phyloP scores from a whole-genome alignment of 1,284 basidiomycete species.

The Cutaneotrichosporon sp. region DNA sequence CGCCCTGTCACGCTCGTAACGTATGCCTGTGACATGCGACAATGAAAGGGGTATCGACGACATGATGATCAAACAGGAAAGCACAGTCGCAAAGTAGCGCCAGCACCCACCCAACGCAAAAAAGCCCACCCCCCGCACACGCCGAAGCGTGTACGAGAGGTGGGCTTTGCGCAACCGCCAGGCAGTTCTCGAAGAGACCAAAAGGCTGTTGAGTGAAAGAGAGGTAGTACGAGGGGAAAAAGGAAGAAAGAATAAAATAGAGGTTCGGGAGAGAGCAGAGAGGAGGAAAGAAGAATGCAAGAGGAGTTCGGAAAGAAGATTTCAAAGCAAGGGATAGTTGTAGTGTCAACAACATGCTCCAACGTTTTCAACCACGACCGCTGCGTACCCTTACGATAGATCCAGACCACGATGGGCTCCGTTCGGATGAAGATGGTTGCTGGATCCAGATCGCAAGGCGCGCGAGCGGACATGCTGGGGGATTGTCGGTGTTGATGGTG shows the following conservation, averaged over 20 bases:
- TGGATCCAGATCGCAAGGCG: constrained; percentile 15
- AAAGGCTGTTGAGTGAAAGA: constrained; percentile 26
- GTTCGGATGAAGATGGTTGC: constrained; percentile 5
- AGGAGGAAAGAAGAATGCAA: constrained; percentile 18
- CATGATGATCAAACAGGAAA: constrained; percentile 9
- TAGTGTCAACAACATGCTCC: constrained; percentile 31
- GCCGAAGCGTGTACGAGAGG: constrained; percentile 11
- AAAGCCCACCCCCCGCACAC: constrained; percentile 27
- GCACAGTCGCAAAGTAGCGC: not conserved
- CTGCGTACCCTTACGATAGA: constrained; percentile 30
- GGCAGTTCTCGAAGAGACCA: constrained; percentile 27
- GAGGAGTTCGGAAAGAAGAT: constrained; percentile 11
- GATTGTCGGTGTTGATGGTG: constrained; percentile 8
- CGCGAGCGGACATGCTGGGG: constrained; percentile 1
- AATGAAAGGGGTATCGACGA: not conserved
- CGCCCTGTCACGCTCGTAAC: not conserved
- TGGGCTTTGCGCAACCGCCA: constrained; percentile 29
- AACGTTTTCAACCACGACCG: constrained; percentile 15
- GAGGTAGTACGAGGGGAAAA: constrained; percentile 13
- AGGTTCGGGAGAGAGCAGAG: constrained; percentile 11
- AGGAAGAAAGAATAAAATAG: constrained; percentile 12
- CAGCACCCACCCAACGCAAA: constrained; percentile 24
- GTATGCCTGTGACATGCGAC: not conserved
- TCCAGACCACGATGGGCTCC: constrained; percentile 12
- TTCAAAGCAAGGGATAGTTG: constrained; percentile 14